Evolutionary conservation across 345 rosid species (phyloP).

Genomic region (Acer negundo): DNA sequence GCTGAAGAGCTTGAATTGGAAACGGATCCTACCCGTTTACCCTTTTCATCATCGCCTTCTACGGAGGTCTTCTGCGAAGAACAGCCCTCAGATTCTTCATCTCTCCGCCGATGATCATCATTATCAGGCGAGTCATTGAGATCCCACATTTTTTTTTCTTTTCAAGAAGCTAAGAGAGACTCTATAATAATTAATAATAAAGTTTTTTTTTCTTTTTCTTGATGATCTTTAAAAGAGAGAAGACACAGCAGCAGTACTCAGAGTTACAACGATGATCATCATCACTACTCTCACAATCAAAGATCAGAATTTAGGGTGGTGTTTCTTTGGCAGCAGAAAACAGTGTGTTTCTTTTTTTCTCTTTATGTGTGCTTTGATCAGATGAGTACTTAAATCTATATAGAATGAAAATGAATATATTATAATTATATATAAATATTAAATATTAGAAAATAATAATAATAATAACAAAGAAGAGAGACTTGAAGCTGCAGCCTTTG

Average conservation of each 20-base stretch:
- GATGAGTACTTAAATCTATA: background rate
- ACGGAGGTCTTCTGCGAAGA: slow-evolving; percentile 44
- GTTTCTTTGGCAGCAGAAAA: background rate
- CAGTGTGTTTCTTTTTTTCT: background rate
- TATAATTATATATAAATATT: no score
- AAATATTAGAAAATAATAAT: no score
- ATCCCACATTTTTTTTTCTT: slow-evolving; percentile 65
- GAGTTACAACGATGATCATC: slow-evolving; percentile 10
- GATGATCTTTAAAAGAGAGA: slow-evolving; percentile 5
- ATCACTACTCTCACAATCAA: slow-evolving; percentile 6
- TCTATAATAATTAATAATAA: background rate
- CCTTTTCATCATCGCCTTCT: slow-evolving; percentile 53
- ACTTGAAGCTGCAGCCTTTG: background rate
- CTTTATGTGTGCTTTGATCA: background rate
- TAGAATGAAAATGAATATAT: background rate
- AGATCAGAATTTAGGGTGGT: slow-evolving; percentile 9
- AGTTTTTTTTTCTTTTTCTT: background rate
- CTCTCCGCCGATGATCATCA: slow-evolving; percentile 36
- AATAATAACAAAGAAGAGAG: background rate
- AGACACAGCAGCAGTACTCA: background rate
- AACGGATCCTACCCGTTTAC: slow-evolving; percentile 69
- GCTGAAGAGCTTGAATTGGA: slow-evolving; percentile 90
- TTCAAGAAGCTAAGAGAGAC: background rate
- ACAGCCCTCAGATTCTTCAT: slow-evolving; percentile 52
- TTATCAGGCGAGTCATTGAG: slow-evolving; percentile 64